Percentiles rank a stretch among this genome's conserved stretches.
Conservation (phyloP, 2,329 filamentous ascomycete species). For the Alternaria sp. region DNA sequence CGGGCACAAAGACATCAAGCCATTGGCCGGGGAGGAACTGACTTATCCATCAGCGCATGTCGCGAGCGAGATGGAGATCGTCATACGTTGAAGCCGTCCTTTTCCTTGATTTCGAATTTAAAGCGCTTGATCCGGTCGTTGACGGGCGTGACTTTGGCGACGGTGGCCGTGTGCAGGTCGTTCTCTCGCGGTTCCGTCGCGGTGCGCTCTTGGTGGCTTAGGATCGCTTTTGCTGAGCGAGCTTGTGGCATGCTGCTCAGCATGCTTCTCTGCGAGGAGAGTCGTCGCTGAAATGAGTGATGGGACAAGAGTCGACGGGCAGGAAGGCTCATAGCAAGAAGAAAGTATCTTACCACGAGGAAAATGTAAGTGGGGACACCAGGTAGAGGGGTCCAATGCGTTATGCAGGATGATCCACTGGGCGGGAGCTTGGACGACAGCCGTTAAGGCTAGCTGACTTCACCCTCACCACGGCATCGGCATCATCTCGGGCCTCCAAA, state of each 20-base stretch:
- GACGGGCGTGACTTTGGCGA: slow-evolving; percentile 67
- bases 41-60: slow-evolving; percentile 38
- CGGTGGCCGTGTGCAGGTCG: slow-evolving; percentile 66
- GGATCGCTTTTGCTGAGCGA: slow-evolving; percentile 37
- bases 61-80: slow-evolving; percentile 30
- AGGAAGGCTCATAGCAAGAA: slow-evolving; percentile 23
- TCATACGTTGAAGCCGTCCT: slow-evolving; percentile 58
- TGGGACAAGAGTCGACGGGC: slow-evolving; percentile 19
- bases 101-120: slow-evolving; percentile 64
- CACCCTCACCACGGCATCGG: neutral
- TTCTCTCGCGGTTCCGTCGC: slow-evolving; percentile 73
- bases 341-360: slow-evolving; percentile 18
- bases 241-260: slow-evolving; percentile 41
- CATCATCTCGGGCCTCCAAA: neutral
- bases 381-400: slow-evolving; percentile 17
- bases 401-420: slow-evolving; percentile 19
- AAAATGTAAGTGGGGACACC: slow-evolving; percentile 26
- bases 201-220: slow-evolving; percentile 72
- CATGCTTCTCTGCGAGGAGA: slow-evolving; percentile 23
- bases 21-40: slow-evolving; percentile 83
- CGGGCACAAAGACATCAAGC: slow-evolving; percentile 81
- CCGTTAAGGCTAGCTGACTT: slow-evolving; percentile 10
- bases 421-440: slow-evolving; percentile 19
- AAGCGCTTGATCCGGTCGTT: slow-evolving; percentile 74
- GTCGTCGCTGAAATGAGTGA: slow-evolving; percentile 12